Evolutionary conservation across 1,284 basidiomycete species (phyloP).

Genomic region (Cutaneotrichosporon dermatis): DNA sequence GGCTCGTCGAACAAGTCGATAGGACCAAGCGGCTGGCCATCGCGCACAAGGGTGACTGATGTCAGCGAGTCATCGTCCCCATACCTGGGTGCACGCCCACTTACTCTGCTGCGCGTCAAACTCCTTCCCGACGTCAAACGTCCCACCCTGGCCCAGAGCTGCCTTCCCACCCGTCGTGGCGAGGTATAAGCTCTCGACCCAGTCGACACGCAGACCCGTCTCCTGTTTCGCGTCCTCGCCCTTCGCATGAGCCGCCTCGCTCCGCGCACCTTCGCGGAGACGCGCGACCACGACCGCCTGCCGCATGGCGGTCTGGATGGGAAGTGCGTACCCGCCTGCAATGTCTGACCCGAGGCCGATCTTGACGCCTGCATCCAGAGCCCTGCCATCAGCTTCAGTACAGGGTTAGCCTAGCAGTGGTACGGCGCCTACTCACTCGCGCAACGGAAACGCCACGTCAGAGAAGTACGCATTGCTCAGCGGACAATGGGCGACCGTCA

Average conservation of each 20-base stretch:
- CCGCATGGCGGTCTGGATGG: conserved; percentile 72
- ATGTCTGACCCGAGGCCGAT: conserved; percentile 79
- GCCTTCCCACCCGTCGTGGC: conserved; percentile 70
- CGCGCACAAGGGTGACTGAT: conserved; percentile 47
- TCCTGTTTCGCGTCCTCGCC: neutral
- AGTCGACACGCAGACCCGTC: conserved; percentile 56
- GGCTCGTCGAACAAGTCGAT: conserved; percentile 60
- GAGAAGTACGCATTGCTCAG: conserved; percentile 82
- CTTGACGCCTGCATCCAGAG: conserved; percentile 59
- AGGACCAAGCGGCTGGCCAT: conserved; percentile 44
- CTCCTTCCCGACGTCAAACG: conserved; percentile 62
- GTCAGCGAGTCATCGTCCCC: neutral
- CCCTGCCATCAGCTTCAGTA: conserved; percentile 34
- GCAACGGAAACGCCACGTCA: conserved; percentile 63
- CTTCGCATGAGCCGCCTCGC: conserved; percentile 10
- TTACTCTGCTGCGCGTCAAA: conserved; percentile 77
- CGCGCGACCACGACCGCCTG: conserved; percentile 66
- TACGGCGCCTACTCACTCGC: conserved; percentile 51
- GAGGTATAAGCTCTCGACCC: conserved; percentile 72
- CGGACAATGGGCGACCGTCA: conserved; percentile 75
- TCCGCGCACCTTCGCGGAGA: conserved; percentile 61
- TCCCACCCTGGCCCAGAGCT: conserved; percentile 60
- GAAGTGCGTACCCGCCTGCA: conserved; percentile 73
- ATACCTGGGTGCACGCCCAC: conserved; percentile 31
- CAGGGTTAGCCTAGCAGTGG: no score